Percentiles rank a stretch among this genome's conserved stretches.
Evolutionary conservation across 495 filamentous ascomycete genomes (phyloP).

Genomic region (Aspergillus diversus): DNA sequence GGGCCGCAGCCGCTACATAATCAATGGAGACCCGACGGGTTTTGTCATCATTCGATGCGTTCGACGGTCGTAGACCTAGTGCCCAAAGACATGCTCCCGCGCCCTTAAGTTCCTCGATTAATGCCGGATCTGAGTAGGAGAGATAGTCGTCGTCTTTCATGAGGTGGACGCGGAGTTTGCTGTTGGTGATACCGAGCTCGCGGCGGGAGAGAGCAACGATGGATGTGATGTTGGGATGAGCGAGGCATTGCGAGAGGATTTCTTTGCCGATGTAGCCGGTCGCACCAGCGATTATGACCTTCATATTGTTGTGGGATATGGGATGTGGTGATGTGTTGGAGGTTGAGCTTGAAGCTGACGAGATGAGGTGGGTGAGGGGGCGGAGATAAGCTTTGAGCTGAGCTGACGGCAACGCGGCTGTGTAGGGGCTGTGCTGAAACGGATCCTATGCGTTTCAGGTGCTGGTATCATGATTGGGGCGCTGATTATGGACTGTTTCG

Average conservation of each 20-base stretch:
- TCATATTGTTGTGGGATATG: constrained; percentile 34
- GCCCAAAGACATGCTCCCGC: constrained; percentile 58
- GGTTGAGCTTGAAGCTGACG: neutral
- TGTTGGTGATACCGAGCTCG: constrained; percentile 32
- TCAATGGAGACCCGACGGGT: constrained; percentile 44
- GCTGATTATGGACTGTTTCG: too few species aligned
- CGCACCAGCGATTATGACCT: constrained; percentile 55
- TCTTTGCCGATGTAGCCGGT: constrained; percentile 57
- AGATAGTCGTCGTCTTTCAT: constrained; percentile 47
- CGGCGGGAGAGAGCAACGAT: constrained; percentile 52
- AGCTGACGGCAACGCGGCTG: neutral
- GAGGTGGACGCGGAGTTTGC: constrained; percentile 47
- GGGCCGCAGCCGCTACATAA: constrained; percentile 46
- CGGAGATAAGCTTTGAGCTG: neutral
- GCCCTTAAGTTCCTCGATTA: constrained; percentile 43
- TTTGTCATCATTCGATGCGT: constrained; percentile 21
- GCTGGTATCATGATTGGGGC: too few species aligned
- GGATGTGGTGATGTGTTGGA: neutral
- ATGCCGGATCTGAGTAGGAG: constrained; percentile 39
- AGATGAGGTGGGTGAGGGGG: neutral
- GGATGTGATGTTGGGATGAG: constrained; percentile 48
- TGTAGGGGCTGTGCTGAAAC: neutral
- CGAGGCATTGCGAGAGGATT: constrained; percentile 50
- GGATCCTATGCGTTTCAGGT: too few species aligned
- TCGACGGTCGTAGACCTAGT: constrained; percentile 24